Conservation (phyloP, 352 stramenopile species). For the Saprolegnia parasitica region DNA sequence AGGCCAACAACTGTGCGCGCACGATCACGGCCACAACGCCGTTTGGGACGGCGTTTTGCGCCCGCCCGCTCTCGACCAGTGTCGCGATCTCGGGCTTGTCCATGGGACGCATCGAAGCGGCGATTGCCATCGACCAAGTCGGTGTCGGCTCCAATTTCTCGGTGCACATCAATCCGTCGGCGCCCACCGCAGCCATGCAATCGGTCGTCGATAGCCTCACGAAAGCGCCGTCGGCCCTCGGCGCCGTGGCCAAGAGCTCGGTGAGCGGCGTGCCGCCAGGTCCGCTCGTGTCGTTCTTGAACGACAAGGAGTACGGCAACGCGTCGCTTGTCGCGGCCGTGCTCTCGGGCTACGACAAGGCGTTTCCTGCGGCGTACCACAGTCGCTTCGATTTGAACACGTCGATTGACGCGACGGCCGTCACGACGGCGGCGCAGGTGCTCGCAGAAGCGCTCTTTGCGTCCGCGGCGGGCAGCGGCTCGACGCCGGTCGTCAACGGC, state of each 20-base stretch:
- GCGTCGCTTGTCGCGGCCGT: slow-evolving; percentile 57
- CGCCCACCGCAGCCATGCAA: slow-evolving; percentile 34
- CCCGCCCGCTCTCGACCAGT: slow-evolving; percentile 57
- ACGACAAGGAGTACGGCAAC: slow-evolving; percentile 59
- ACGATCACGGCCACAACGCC: slow-evolving; percentile 46
- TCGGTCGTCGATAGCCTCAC: slow-evolving; percentile 48
- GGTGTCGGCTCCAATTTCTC: slow-evolving; percentile 59
- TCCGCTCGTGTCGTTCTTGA: slow-evolving; percentile 68
- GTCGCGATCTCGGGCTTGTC: slow-evolving; percentile 54
- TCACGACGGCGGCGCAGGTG: slow-evolving; percentile 60
- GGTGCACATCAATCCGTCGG: slow-evolving; percentile 58
- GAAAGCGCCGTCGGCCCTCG: slow-evolving; percentile 39
- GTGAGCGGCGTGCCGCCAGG: slow-evolving; percentile 48
- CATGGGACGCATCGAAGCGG: slow-evolving; percentile 54
- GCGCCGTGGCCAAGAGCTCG: neutral
- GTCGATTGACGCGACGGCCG: slow-evolving; percentile 43
- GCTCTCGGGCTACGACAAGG: slow-evolving; percentile 57
- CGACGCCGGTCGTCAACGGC: slow-evolving; percentile 49
- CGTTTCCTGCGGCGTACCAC: slow-evolving; percentile 56
- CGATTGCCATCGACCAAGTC: slow-evolving; percentile 77
- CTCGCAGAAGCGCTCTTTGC: slow-evolving; percentile 67
- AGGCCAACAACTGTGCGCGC: slow-evolving; percentile 44
- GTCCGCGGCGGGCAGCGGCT: slow-evolving; percentile 49
- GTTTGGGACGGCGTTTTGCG: slow-evolving; percentile 59
- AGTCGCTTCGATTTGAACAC: slow-evolving; percentile 61